Evolutionary conservation across 176 grass and related monocot genomes (phyloP), one percentile per base, ranked within the genome.

Genomic region (Eleusine coracana): DNA sequence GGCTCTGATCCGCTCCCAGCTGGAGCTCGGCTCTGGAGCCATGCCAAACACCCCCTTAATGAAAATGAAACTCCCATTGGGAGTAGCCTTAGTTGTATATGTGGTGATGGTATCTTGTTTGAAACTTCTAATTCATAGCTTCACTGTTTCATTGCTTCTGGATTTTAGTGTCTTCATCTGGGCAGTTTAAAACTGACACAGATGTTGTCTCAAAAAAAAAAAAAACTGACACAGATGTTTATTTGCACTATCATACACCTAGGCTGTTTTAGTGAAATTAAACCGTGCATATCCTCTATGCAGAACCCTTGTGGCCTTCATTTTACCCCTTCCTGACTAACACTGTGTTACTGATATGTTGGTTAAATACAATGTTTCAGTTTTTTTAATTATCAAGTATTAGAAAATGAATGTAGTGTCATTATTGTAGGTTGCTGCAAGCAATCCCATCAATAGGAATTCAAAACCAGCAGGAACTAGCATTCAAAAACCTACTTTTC

Each of bases 381-480:
- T 77, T 39, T 15, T 49, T 90, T 73, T 0, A 58, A 68, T 34
- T 18, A 23, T 62, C 29, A n/a, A 29, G 20, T 18, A n/a, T 73
- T 45, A 37, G 66, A 36, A 45, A 56, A 18, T 83, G 10, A 66
- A 23, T 25, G 25, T 36, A 37, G 36, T 44, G 42, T 20, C 31
- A 21, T 83, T 75, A 83, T 27, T 46, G 6, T 71, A 92, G 89
- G 63, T 82, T 36, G 31, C 17, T 76, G 25, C 84, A 80, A 87
- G 55, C 74, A 64, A 76, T 87, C 71, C 71, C 80, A 41, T 82
- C 44, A 63, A 12, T 72, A 86, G 75, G 80, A 88, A 82, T 18
- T 27, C 75, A 18, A 85, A 15, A 68, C 27, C 36, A 36, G 68
- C 82, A 54, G 51, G 71, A 72, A 51, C 59, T 73, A 76, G 65